Base-by-base conservation (phyloP, 2,329 filamentous ascomycete species). In the Clarireedia paspali region DNA sequence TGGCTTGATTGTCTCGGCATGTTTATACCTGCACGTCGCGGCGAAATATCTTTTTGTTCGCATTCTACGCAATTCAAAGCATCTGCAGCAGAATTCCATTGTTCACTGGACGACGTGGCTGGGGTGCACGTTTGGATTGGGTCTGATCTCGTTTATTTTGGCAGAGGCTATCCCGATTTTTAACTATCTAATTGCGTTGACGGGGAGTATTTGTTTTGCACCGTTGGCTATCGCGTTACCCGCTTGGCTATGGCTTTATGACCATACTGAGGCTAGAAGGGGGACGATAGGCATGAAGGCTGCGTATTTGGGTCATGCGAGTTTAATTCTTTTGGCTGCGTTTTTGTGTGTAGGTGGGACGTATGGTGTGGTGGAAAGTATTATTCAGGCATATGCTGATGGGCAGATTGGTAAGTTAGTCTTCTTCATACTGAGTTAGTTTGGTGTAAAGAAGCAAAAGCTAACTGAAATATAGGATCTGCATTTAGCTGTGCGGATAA, bases 31-130 rank as follows among this genome's bases (percentile, higher is more conserved):
- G 14, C 77, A 80, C 64, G 71, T 80, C 30, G 44, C 74, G 1
- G 74, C 77, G 1, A 82, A 82, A 62, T 80, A 80, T 61, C 66
- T 80, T 50, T 82, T 82, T 62, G 78, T 82, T 15, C 75, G 79
- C 4, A 72, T 80, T 20, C 68, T 82, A 15, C 72, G 79, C 17
- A 71, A 77, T 58, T 76, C 77, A 1, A 64, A 58, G 2, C 79
- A 82, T 62, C 68, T 82, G 5, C 76, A 79, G 61, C 66, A 70
- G n/a, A 79, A 80, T 66, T 77, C 75, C 3, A 9, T 72, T 14
- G 62, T 76, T 0, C 79, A 82, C 60, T 80, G 78, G 78, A 66
- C 61, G 0, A 76, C 74, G 0, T 82, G 79, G 79, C 64, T 81
- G 0, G 66, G 70, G 9, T 75, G 74, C 55, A 77, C 74, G 0